Conservation (phyloP, 1,284 basidiomycete genomes). For the Xerocomus amazonicus region DNA sequence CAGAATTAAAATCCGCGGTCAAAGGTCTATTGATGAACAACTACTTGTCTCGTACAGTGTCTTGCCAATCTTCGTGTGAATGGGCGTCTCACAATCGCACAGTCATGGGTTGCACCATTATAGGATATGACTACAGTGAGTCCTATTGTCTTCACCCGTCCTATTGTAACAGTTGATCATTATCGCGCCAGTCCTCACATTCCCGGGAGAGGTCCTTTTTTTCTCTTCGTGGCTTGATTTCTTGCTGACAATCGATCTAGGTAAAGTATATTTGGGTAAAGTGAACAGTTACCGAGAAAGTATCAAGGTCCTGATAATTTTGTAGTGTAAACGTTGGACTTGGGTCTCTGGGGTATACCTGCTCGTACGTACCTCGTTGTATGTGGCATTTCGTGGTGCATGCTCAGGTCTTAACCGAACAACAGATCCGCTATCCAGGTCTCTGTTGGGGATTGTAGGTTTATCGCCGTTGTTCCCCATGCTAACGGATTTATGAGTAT, state of each 20-base stretch:
- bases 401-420: background rate
- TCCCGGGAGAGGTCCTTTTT: conserved; percentile 3
- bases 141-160: background rate
- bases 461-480: background rate
- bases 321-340: conserved; percentile 10
- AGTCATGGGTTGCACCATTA: background rate
- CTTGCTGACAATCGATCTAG: background rate
- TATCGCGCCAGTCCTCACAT: conserved; percentile 6
- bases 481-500: background rate
- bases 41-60: conserved; percentile 1
- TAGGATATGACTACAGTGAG: conserved; percentile 13
- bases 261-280: conserved; percentile 17
- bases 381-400: too few species aligned
- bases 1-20: background rate
- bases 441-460: conserved; percentile 13
- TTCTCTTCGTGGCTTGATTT: background rate
- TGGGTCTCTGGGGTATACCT: conserved; percentile 10
- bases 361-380: background rate
- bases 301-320: background rate
- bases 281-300: background rate
- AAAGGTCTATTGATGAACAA: background rate
- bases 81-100: background rate
- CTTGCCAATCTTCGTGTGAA: too few species aligned
- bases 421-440: conserved; percentile 14
- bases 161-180: background rate